Base-by-base conservation (phyloP, 1,139 yeast species). In the Candida frijolesensis region DNA sequence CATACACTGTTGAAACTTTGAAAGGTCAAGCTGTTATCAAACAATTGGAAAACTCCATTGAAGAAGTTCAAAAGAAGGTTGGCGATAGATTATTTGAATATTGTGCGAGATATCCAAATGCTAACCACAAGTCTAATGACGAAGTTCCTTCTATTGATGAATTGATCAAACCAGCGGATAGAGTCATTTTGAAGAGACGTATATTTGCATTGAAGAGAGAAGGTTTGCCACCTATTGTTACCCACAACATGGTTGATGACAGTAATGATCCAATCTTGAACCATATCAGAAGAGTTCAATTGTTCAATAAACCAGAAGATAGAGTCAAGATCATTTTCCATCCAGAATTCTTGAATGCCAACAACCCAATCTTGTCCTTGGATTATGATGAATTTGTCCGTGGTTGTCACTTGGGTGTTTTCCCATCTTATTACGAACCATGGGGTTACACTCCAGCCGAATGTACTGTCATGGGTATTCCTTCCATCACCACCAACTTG, bases 371-470 rank as follows among this genome's bases (percentile, higher is more conserved):
- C 57, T 78, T 94, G 63, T 88, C 97, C 14, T 76, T 94, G 55
- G 99, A 94, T 69, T 94, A 94, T 67, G 99, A 94, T 64, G 99
- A 94, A 67, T 94, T 94, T 70, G 99, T 94, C 37, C 84, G 99
- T 62, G 99, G 99, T 54, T 92, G 98, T 69, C 98, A 94, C 70
- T 77, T 94, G 73, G 99, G 99, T 67, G 96, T 94, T 47, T 94
- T 94, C 85, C 99, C 99, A 47, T 90, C 97, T 0, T 94, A 94
- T 72, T 94, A 94, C 65, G 99, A 94, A 71, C 99, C 99, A 6
- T 94, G 99, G 99, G 99, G 99, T 35, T 94, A 94, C 71, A 94
- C 99, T 5, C 99, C 99, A 10, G 98, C 98, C 10, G 99, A 94
- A 68, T 94, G 99, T 76, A 94, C 99, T 1, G 99, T 94, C 35